Base-by-base conservation (phyloP, 2,329 filamentous ascomycete species). In the Grosmannia huntii region DNA sequence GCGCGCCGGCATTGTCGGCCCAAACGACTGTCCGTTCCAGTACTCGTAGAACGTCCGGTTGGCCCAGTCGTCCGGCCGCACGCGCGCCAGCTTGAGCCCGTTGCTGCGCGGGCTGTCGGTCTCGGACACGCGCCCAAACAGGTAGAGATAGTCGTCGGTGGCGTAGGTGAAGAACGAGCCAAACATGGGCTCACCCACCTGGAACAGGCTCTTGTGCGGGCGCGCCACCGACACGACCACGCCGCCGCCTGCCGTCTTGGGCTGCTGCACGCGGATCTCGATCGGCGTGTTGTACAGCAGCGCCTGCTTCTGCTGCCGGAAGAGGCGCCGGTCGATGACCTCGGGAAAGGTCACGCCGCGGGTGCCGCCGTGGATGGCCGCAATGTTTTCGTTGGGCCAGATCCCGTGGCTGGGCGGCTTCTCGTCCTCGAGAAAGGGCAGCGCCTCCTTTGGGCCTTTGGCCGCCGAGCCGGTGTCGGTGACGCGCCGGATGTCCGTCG, bases 311-410 rank as follows among this genome's bases (percentile, higher is more conserved):
- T 54, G 46, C 44, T 52, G 25, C 2, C 48, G 31, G 57, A 60
- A 63, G 31, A 49, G 53, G 9, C 57, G 28, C 28, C 62, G 61
- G 56, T 63, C 60, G 16, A 63, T 60, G 4, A 63, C 62, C 28
- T 61, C 61, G 27, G 62, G 54, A 23, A 60, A 62, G 2, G 61
- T 49, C 19, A 62, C 60, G 27, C 56, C 57, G 21, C n/a, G 5
- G 21, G 38, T 5, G 14, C 52, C 28, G 31, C 38, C 56, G n/a
- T 46, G 7, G 9, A 53, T 44, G 14, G 61, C 46, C 4, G 60
- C 56, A 54, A 63, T 60, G 56, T 62, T 62, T 36, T 62, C 56
- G 59, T 63, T 62, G 14, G 62, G 62, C 62, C 62, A 63, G 19
- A 63, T 44, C 28, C 52, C 59, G 31, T 56, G 58, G 19, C 7